phyloP scores from a whole-genome alignment of 1,139 yeast genomes.

The Yamadazyma dendronema region DNA sequence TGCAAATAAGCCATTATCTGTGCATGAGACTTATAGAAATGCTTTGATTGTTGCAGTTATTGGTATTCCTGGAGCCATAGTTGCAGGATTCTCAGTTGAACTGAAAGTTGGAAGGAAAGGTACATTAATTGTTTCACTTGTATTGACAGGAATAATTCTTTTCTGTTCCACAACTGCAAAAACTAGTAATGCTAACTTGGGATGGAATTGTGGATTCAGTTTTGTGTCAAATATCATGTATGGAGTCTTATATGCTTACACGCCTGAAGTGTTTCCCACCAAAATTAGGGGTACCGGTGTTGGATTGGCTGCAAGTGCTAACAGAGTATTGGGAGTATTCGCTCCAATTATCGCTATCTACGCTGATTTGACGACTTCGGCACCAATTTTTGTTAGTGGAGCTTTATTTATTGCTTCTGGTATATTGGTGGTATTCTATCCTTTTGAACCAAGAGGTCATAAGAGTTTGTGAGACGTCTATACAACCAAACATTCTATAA shows the following conservation, averaged over 20 bases:
- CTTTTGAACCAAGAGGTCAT: constrained; percentile 38
- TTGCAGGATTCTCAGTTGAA: constrained; percentile 41
- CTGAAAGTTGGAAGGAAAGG: constrained; percentile 42
- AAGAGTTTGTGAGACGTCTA: constrained; percentile 5
- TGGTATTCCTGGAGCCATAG: constrained; percentile 42
- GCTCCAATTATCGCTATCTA: constrained; percentile 46
- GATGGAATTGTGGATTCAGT: constrained; percentile 45
- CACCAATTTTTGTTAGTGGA: constrained; percentile 45
- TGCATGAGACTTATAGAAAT: constrained; percentile 37
- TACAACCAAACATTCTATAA: too few relatives aligned
- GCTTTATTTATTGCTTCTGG: constrained; percentile 40
- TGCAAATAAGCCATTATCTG: constrained; percentile 32
- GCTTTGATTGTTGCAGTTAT: constrained; percentile 40
- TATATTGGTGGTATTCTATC: constrained; percentile 33
- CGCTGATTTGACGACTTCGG: constrained; percentile 42
- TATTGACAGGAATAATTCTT: constrained; percentile 39
- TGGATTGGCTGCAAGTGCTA: constrained; percentile 43
- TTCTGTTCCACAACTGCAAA: constrained; percentile 44
- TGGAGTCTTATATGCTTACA: constrained; percentile 45
- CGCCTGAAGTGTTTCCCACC: constrained; percentile 44
- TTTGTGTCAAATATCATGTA: constrained; percentile 43
- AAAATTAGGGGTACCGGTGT: constrained; percentile 43
- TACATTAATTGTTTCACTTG: constrained; percentile 29
- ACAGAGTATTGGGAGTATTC: constrained; percentile 42
- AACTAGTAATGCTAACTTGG: constrained; percentile 36